phyloP scores from a whole-genome alignment of 768 basidiomycete genomes.

The Leccinum olivaceopallidum region DNA sequence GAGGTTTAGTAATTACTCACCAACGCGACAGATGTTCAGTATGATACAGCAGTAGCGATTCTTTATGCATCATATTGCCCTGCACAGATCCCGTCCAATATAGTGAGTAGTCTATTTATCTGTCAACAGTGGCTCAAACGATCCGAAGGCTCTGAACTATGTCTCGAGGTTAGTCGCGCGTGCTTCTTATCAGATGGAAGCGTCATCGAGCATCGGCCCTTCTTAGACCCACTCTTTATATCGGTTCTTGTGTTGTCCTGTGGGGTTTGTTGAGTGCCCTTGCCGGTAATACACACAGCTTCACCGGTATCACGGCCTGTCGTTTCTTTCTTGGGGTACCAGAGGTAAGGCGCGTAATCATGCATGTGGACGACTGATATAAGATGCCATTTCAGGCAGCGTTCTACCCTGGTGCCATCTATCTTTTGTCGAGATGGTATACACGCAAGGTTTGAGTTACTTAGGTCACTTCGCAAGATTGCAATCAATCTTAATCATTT shows the following conservation, averaged over 20 bases:
- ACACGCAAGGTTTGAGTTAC: not conserved
- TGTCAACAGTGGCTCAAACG: not conserved
- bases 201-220: not conserved
- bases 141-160: not conserved
- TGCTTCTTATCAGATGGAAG: not conserved
- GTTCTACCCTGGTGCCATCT: not conserved
- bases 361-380: not conserved
- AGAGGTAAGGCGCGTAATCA: not conserved
- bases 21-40: not conserved
- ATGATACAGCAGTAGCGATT: not conserved
- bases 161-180: not conserved
- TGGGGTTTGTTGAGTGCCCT: not conserved
- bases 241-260: not conserved
- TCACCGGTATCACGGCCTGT: not conserved
- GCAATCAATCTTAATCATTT: not conserved
- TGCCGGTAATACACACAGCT: not conserved
- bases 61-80: conserved; percentile 1
- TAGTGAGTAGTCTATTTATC: not conserved
- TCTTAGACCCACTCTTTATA: not conserved
- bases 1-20: not conserved
- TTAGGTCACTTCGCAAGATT: not conserved
- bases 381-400: not conserved
- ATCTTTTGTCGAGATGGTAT: conserved; percentile 1
- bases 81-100: not conserved
- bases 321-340: not conserved